Evolutionary conservation across 2,329 filamentous ascomycete species (phyloP), one percentile per base, ranked within the genome.

Genomic region (Herpotrichia juniperi): DNA sequence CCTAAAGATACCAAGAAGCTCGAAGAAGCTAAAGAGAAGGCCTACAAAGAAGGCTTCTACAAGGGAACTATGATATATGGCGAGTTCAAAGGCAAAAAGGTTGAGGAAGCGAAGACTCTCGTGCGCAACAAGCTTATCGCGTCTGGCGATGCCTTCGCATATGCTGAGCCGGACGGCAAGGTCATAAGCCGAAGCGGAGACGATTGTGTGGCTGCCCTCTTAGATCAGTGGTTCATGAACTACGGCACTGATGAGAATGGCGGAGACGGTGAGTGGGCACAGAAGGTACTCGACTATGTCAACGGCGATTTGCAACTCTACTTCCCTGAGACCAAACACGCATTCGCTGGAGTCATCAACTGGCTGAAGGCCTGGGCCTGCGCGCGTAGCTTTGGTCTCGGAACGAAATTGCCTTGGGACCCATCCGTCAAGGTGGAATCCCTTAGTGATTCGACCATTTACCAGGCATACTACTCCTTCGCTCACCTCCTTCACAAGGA

Each of bases 151-250:
- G 94, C 93, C 12, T 97, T 99, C 74, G 86, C 87, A 62, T 99
- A 97, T 71, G 92, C 91, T 11, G 94, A 99, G 74, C 94, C 94
- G 2, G 93, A 97, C 74, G 88, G 89, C 64, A 69, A 89, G 74
- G 94, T 97, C 60, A 86, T 96, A 54, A 93, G 89, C 69, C 84
- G 94, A 74, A 96, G 90, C 63, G 91, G 88, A 24, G 93, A 97
- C 68, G 91, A 96, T 62, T 97, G 94, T 72, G 92, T 96, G 52
- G 93, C 94, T 53, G 90, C 92, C 25, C 87, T 93, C 61, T 87
- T 97, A 69, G 93, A 97, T 65, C 94, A 99, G 76, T 99, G 94
- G 93, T 99, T 96, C 78, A 81, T 99, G 65, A 93, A 97, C 77
- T 99, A 99, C 68, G 94, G 94, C 56, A 76, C 74, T 16, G 71